Conservation (phyloP, 75 land plant genomes). For the Ceratopteris richardii region DNA sequence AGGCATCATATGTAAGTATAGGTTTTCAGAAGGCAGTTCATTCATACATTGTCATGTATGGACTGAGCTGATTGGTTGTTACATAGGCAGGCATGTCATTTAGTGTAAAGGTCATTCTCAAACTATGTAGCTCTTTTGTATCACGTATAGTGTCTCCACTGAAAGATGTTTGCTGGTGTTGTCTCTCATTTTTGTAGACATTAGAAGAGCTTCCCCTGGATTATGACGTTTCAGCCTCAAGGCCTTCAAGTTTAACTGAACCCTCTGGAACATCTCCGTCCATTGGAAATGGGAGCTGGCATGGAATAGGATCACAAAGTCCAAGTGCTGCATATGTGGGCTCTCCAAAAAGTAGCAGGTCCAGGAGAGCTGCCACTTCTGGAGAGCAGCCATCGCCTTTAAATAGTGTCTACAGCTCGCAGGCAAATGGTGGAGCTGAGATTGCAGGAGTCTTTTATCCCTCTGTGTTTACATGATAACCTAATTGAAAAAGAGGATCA, state of each 20-base stretch:
- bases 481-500: too few relatives aligned
- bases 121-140: too few relatives aligned
- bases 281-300: slow-evolving; percentile 17
- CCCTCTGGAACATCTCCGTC: slow-evolving; percentile 60
- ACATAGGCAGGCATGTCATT: not conserved
- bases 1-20: slow-evolving; percentile 60
- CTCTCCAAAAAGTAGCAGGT: slow-evolving; percentile 34
- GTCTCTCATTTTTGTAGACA: slow-evolving; percentile 35
- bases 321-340: slow-evolving; percentile 38
- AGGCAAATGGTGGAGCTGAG: slow-evolving; percentile 39
- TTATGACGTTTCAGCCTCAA: slow-evolving; percentile 51
- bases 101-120: too few relatives aligned
- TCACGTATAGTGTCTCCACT: too few relatives aligned
- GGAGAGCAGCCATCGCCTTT: slow-evolving; percentile 51
- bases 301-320: slow-evolving; percentile 13
- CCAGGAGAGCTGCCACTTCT: slow-evolving; percentile 43
- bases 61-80: not conserved
- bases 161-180: too few relatives aligned
- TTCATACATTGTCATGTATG: not conserved
- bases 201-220: slow-evolving; percentile 86
- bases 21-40: not conserved
- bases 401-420: slow-evolving; percentile 9
- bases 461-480: slow-evolving; percentile 10
- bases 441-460: slow-evolving; percentile 12
- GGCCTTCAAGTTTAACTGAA: slow-evolving; percentile 28